Percentiles rank a stretch among this genome's conserved stretches.
These are phyloP conservation scores for Acrocalymma vagum DNA, from an alignment of 2,329 filamentous ascomycete species.

Conservation along the genomic window DNA sequence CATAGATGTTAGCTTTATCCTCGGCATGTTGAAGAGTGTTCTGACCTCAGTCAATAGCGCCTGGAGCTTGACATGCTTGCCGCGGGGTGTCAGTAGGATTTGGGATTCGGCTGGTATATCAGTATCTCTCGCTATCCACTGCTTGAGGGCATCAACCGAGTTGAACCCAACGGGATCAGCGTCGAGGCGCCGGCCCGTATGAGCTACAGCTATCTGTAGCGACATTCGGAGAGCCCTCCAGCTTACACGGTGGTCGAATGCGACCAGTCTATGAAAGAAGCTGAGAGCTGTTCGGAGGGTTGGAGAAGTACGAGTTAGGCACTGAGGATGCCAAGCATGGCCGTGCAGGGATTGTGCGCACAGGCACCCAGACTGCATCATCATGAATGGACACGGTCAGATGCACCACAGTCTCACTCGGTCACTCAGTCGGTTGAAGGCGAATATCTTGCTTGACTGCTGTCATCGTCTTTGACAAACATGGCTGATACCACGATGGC, in stretches of 20 bases:
- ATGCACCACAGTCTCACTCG: conserved; percentile 25
- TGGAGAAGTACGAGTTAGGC: conserved; percentile 27
- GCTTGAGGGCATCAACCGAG: conserved; percentile 83
- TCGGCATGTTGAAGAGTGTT: neutral
- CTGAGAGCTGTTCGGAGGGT: conserved; percentile 17
- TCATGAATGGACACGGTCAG: conserved; percentile 25
- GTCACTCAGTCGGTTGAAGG: conserved; percentile 2
- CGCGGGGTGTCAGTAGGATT: conserved; percentile 85
- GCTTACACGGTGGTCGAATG: conserved; percentile 25
- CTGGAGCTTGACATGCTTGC: conserved; percentile 83
- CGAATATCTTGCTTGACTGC: neutral
- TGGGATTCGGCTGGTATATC: conserved; percentile 80
- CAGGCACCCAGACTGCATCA: conserved; percentile 30
- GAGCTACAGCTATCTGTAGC: conserved; percentile 89
- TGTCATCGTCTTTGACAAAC: conserved; percentile 6
- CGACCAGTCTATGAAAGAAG: conserved; percentile 23
- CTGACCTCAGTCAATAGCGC: conserved; percentile 80
- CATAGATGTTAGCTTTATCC: conserved; percentile 13
- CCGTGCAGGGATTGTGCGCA: conserved; percentile 38
- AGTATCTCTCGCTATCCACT: conserved; percentile 79
- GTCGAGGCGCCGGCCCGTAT: conserved; percentile 86
- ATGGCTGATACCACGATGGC: conserved; percentile 39
- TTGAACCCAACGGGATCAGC: conserved; percentile 79
- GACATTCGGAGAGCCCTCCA: conserved; percentile 70
- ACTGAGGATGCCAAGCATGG: conserved; percentile 33